Evolutionary conservation across 352 stramenopile genomes (phyloP), one percentile per base, ranked within the genome.

Genomic region (Phytophthora nicotianae): DNA sequence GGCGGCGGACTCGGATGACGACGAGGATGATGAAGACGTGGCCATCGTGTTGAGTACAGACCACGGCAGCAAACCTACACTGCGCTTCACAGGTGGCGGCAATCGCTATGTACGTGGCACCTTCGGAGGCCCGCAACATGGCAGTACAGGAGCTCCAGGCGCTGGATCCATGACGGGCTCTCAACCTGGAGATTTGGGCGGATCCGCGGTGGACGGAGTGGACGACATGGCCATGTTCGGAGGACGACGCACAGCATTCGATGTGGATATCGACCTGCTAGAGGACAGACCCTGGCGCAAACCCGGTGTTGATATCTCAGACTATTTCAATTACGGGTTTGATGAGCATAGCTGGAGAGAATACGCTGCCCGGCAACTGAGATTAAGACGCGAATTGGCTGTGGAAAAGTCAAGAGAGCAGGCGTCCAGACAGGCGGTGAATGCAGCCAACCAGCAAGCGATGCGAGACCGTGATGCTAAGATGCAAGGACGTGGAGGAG

Each of bases 291-390:
- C 90, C 10, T 97, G 91, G 91, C 83, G 91, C 8, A 94, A 96
- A 56, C 89, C 88, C 1, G 89, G 90, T 23, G 86, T 96, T 21
- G 91, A 97, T 74, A 96, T 97, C 57, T 95, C 86, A 16, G 90
- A 97, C 74, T 97, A 97, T 65, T 97, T 97, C 56, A 97, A 97
- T 72, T 97, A 97, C 57, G 91, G 90, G 13, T 97, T 97, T 66
- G 91, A 96, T 53, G 91, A 97, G 68, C 74, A 93, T 45, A 91
- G 82, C 50, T 76, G 65, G 55, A 67, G 90, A 67, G 86, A 94
- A 24, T 97, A 97, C 32, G 89, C 86, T 13, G 74, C 79, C 35
- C 79, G 83, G 20, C 90, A 97, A 51, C 65, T 97, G 24, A 73
- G 76, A 3, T 32, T 89, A 17, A 81, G 87, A 20, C 81, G 83